Percentiles rank a stretch among this genome's conserved stretches.
These are phyloP conservation scores for Sutorius eximius DNA, from an alignment of 1,284 basidiomycete species.

Conservation along the genomic window DNA sequence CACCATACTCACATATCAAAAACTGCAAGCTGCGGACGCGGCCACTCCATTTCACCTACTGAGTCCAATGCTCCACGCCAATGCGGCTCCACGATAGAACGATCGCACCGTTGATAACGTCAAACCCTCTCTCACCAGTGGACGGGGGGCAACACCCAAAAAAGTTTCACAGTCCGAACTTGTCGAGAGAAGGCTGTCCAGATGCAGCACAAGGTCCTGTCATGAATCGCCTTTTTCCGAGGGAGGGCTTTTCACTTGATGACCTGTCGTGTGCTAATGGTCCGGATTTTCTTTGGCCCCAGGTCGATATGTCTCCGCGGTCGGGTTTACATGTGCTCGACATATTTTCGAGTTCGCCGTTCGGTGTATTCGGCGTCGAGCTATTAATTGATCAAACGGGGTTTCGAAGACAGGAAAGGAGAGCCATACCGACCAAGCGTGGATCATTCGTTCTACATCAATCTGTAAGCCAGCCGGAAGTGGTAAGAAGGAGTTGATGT, in stretches of 20 bases:
- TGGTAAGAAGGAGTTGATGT: neutral
- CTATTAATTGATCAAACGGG: conserved; percentile 14
- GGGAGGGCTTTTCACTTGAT: conserved; percentile 1
- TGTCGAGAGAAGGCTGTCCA: conserved; percentile 15
- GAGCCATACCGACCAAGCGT: conserved; percentile 15
- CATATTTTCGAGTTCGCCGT: conserved; percentile 7
- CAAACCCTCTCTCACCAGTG: conserved; percentile 9
- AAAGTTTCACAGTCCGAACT: conserved; percentile 20
- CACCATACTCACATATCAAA: neutral
- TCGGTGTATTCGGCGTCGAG: conserved; percentile 6
- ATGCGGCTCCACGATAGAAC: conserved; percentile 8
- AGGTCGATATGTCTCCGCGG: conserved; percentile 1
- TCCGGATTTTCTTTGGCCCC: neutral
- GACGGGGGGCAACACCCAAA: neutral
- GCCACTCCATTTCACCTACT: conserved; percentile 11
- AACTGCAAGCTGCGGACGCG: neutral
- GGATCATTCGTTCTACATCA: conserved; percentile 8
- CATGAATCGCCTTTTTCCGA: neutral
- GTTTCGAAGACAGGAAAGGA: neutral
- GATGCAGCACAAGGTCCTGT: conserved; percentile 4
- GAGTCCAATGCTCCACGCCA: conserved; percentile 12
- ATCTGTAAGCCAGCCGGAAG: neutral
- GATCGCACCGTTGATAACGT: conserved; percentile 20
- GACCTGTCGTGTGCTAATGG: neutral
- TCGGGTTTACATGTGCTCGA: conserved; percentile 3